Evolutionary conservation across 768 basidiomycete genomes (phyloP).

Genomic region (Hysterangium stoloniferum): DNA sequence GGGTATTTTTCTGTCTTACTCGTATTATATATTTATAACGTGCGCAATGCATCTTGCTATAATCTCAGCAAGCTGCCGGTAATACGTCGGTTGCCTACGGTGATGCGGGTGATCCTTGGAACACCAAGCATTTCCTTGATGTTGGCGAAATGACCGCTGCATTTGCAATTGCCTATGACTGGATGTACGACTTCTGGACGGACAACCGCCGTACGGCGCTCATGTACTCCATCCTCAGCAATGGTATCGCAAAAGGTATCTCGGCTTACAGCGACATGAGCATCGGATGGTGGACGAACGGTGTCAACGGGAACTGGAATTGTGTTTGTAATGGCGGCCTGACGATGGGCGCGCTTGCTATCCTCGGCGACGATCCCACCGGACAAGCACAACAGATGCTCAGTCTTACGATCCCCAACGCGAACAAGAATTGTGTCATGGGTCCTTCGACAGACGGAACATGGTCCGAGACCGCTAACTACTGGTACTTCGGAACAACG

Average conservation of each 20-base stretch:
- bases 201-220: slow-evolving; percentile 64
- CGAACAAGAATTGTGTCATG: slow-evolving; percentile 64
- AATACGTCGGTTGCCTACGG: slow-evolving; percentile 64
- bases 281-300: slow-evolving; percentile 71
- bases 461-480: slow-evolving; percentile 91
- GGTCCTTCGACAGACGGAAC: slow-evolving; percentile 68
- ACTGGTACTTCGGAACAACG: slow-evolving; percentile 93
- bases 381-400: slow-evolving; percentile 65
- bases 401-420: slow-evolving; percentile 61
- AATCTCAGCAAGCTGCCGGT: slow-evolving; percentile 74
- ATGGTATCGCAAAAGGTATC: slow-evolving; percentile 67
- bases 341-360: slow-evolving; percentile 83
- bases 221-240: slow-evolving; percentile 60
- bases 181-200: slow-evolving; percentile 84
- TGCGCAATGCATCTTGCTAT: slow-evolving; percentile 31
- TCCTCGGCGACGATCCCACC: slow-evolving; percentile 74
- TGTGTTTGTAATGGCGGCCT: slow-evolving; percentile 92
- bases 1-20: slow-evolving; percentile 20
- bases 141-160: slow-evolving; percentile 83
- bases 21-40: slow-evolving; percentile 11
- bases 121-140: slow-evolving; percentile 86
- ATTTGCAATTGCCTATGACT: slow-evolving; percentile 92
- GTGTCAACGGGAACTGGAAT: slow-evolving; percentile 91
- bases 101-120: slow-evolving; percentile 63
- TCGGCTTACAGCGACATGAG: slow-evolving; percentile 31